Evolutionary conservation across 78 protist genomes (phyloP).

Genomic region (Polysphondylium violaceum): DNA sequence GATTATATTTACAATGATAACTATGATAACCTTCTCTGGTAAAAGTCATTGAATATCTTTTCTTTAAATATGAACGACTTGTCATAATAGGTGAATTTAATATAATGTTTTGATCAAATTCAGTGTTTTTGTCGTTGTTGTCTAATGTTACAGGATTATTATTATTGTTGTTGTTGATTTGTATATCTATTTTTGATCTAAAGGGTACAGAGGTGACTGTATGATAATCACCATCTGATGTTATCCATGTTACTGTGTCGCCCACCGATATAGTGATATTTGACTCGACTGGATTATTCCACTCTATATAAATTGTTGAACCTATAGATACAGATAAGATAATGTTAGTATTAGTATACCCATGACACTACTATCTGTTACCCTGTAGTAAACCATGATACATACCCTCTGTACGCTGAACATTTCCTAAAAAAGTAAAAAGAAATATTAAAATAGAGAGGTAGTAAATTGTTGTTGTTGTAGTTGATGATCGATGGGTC

Average conservation of each 20-base stretch:
- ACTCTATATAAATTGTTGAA: neutral
- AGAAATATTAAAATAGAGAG: too few relatives aligned
- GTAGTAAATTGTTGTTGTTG: too few relatives aligned
- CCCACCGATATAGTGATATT: slow-evolving; percentile 21
- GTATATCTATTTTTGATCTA: neutral
- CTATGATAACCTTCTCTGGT: slow-evolving; percentile 32
- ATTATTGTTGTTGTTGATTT: neutral
- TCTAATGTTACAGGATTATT: neutral
- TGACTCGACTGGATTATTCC: slow-evolving; percentile 11
- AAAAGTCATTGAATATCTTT: slow-evolving; percentile 25
- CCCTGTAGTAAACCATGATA: neutral
- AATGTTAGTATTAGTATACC: neutral
- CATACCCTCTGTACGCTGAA: slow-evolving; percentile 12
- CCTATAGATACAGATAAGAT: neutral
- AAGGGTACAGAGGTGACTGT: slow-evolving; percentile 29
- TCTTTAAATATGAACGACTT: slow-evolving; percentile 2
- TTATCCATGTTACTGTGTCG: slow-evolving; percentile 37
- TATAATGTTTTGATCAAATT: slow-evolving; percentile 1
- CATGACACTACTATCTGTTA: neutral
- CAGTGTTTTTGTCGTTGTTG: too few relatives aligned
- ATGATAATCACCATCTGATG: slow-evolving; percentile 20
- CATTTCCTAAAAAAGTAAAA: too few relatives aligned
- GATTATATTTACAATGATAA: slow-evolving; percentile 29
- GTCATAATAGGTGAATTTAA: slow-evolving; percentile 36
- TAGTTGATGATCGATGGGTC: too few relatives aligned